Conservation (phyloP, 495 filamentous ascomycete genomes). For the Neurospora discreta region DNA sequence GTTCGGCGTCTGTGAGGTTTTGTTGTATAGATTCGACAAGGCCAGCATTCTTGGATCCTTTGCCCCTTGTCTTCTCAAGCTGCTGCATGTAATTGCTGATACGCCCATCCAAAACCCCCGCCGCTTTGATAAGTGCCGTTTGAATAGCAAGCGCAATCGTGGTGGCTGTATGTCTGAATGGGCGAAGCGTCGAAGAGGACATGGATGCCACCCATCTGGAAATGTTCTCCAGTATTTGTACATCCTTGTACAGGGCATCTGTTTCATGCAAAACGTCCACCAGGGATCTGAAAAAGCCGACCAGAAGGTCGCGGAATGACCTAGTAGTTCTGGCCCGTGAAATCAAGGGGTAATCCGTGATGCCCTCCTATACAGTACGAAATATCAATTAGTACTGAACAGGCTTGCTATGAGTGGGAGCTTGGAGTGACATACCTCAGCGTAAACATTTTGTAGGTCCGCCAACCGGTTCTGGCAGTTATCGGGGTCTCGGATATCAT, state of each 20-base stretch:
- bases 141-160: conserved; percentile 66
- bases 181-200: conserved; percentile 70
- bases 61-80: conserved; percentile 62
- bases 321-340: conserved; percentile 60
- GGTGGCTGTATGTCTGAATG: conserved; percentile 88
- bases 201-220: conserved; percentile 75
- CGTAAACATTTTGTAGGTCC: conserved; percentile 73
- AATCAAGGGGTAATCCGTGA: conserved; percentile 87
- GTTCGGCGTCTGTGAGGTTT: conserved; percentile 51
- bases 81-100: conserved; percentile 72
- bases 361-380: conserved; percentile 41
- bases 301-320: conserved; percentile 63
- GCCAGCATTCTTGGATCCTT: conserved; percentile 53
- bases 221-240: conserved; percentile 69
- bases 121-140: conserved; percentile 55
- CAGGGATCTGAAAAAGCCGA: conserved; percentile 64
- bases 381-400: conserved; percentile 18
- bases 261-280: conserved; percentile 64
- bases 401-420: background rate
- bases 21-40: conserved; percentile 53
- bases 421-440: conserved; percentile 38
- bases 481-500: conserved; percentile 82
- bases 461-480: conserved; percentile 53
- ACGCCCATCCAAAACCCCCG: conserved; percentile 53
- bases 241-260: conserved; percentile 62